Evolutionary conservation across 441 rosid species (phyloP).

Genomic region (Pelargonium exstipulatum): DNA sequence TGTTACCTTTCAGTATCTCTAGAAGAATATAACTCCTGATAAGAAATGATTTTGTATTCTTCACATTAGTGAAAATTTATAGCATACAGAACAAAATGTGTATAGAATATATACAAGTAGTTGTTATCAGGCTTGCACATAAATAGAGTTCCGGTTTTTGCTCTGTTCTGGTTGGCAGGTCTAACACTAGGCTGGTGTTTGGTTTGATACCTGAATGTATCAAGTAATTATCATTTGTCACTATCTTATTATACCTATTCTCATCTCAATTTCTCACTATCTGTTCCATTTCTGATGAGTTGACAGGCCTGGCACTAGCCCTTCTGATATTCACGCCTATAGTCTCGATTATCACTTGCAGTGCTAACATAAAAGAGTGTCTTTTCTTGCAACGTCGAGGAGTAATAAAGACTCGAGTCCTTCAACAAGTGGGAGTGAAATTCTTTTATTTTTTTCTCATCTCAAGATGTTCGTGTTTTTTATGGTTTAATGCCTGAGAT

Average conservation of each 20-base stretch:
- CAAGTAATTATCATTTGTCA: not conserved
- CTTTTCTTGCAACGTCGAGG: not conserved
- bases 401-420: not conserved
- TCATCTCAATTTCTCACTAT: not conserved
- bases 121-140: too few species aligned
- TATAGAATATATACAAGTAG: too few species aligned
- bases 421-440: not conserved
- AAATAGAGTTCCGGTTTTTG: too few species aligned
- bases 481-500: not conserved
- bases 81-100: too few species aligned
- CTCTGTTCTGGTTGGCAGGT: too few species aligned
- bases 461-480: not conserved
- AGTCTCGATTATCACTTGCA: conserved; percentile 73
- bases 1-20: too few species aligned
- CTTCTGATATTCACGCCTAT: conserved; percentile 71
- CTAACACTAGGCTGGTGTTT: too few species aligned
- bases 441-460: not conserved
- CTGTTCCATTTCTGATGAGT: conserved; percentile 13
- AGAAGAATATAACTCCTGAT: too few species aligned
- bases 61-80: too few species aligned
- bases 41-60: too few species aligned
- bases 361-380: conserved; percentile 33
- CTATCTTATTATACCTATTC: conserved; percentile 6
- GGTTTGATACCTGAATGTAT: not conserved
- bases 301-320: conserved; percentile 84